These are phyloP conservation scores for Babesia sp. DNA, from an alignment of 169 alveolate genomes.

Conservation along the genomic window DNA sequence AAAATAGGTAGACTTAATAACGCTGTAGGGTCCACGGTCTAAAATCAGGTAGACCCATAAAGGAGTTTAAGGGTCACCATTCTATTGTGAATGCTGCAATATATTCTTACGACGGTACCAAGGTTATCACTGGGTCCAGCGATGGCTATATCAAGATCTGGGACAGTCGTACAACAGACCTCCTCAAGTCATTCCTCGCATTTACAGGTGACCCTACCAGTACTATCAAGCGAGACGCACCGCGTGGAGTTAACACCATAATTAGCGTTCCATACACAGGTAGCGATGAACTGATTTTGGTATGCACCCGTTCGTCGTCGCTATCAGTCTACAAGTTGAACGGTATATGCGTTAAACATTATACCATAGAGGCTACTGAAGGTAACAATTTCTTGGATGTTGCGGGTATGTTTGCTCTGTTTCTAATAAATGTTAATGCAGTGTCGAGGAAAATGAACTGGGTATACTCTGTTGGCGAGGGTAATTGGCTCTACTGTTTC, in stretches of 20 bases:
- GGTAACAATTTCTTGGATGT: conserved; percentile 52
- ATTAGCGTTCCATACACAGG: conserved; percentile 44
- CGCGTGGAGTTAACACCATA: conserved; percentile 45
- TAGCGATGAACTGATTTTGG: conserved; percentile 68
- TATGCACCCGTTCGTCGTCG: conserved; percentile 73
- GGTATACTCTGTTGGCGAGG: conserved; percentile 74
- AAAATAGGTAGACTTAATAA: not conserved
- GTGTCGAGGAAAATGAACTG: conserved; percentile 70
- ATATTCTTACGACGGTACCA: conserved; percentile 69
- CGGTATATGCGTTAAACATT: conserved; percentile 69
- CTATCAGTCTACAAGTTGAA: conserved; percentile 69
- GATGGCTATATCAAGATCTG: conserved; percentile 77
- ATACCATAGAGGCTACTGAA: conserved; percentile 46
- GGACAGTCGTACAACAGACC: conserved; percentile 73
- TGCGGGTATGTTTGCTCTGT: conserved; percentile 33
- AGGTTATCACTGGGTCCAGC: conserved; percentile 76
- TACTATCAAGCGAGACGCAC: conserved; percentile 9
- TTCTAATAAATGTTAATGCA: conserved; percentile 24
- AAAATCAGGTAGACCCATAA: conserved; percentile 73
- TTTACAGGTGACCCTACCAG: conserved; percentile 52
- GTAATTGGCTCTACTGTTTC: conserved; percentile 70
- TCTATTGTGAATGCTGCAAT: conserved; percentile 70
- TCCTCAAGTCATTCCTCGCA: conserved; percentile 72
- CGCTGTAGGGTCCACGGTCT: conserved; percentile 69
- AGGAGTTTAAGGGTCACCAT: conserved; percentile 72